Percentiles rank a stretch among this genome's conserved stretches.
These are phyloP conservation scores for Nitzschia inconspicua DNA, from an alignment of 108 stramenopile genomes.

Conservation along the genomic window DNA sequence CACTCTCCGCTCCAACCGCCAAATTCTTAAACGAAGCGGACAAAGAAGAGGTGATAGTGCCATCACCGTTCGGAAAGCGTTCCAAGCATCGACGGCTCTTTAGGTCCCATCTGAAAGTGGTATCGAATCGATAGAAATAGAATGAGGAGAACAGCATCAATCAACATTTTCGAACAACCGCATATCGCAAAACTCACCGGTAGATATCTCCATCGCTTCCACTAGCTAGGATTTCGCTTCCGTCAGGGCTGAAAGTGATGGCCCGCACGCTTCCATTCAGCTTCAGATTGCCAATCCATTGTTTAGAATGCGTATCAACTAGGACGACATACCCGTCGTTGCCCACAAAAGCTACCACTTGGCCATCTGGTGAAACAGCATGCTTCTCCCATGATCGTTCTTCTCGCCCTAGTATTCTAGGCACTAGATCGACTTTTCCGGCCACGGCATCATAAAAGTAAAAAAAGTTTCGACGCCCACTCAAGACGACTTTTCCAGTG, in stretches of 20 bases:
- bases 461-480: slow-evolving; percentile 89
- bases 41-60: slow-evolving; percentile 81
- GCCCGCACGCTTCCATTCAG: slow-evolving; percentile 90
- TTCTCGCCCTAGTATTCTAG: slow-evolving; percentile 62
- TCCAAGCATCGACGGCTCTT: slow-evolving; percentile 68
- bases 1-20: slow-evolving; percentile 94
- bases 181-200: slow-evolving; percentile 30
- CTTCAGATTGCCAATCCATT: slow-evolving; percentile 87
- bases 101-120: slow-evolving; percentile 79
- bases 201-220: slow-evolving; percentile 95
- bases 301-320: slow-evolving; percentile 71
- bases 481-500: slow-evolving; percentile 76
- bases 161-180: not conserved
- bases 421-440: slow-evolving; percentile 70
- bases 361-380: slow-evolving; percentile 80
- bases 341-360: slow-evolving; percentile 83
- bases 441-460: slow-evolving; percentile 89
- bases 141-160: not conserved
- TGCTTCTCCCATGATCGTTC: slow-evolving; percentile 85
- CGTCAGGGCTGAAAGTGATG: slow-evolving; percentile 78
- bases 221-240: slow-evolving; percentile 77
- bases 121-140: not conserved
- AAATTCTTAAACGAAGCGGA: slow-evolving; percentile 49
- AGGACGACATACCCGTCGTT: slow-evolving; percentile 93
- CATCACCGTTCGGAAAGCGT: slow-evolving; percentile 90